phyloP scores from a whole-genome alignment of 1,284 basidiomycete genomes.

The Apiotrichum laibachii region DNA sequence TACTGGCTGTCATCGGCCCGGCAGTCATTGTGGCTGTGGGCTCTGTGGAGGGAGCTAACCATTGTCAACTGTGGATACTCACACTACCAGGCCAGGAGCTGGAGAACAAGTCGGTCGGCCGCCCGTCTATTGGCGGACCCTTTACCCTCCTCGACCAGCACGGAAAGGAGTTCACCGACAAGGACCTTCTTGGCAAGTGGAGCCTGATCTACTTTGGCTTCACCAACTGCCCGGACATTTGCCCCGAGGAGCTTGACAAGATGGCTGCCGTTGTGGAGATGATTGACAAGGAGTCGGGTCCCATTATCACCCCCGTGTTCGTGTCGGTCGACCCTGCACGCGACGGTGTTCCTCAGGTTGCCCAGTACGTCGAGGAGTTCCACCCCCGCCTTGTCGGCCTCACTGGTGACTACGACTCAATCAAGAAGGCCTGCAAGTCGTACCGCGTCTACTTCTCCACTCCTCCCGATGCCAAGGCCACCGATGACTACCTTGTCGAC shows the following conservation, averaged over 20 bases:
- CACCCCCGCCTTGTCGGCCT: slow-evolving; percentile 87
- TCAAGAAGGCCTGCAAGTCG: slow-evolving; percentile 85
- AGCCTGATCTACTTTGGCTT: slow-evolving; percentile 94
- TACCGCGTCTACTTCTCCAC: slow-evolving; percentile 99
- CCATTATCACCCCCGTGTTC: slow-evolving; percentile 76
- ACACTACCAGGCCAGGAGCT: slow-evolving; percentile 62
- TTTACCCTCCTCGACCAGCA: slow-evolving; percentile 72
- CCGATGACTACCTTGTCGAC: slow-evolving; percentile 89
- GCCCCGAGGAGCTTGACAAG: slow-evolving; percentile 97
- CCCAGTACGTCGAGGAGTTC: slow-evolving; percentile 68
- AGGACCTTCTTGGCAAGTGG: slow-evolving; percentile 77
- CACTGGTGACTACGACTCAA: slow-evolving; percentile 78
- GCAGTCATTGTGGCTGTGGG: no score
- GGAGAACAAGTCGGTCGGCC: slow-evolving; percentile 57
- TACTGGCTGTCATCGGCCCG: no score
- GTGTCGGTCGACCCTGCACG: slow-evolving; percentile 94
- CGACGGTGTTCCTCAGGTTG: slow-evolving; percentile 64
- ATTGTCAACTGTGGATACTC: slow-evolving; percentile 6
- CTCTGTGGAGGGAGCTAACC: neutral
- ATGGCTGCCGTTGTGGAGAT: slow-evolving; percentile 75
- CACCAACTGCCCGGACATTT: slow-evolving; percentile 97
- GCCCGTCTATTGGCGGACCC: slow-evolving; percentile 81
- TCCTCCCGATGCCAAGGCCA: slow-evolving; percentile 73
- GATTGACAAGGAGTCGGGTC: slow-evolving; percentile 64
- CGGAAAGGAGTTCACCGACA: slow-evolving; percentile 71